phyloP scores from a whole-genome alignment of 805 yeast species.

The Zygotorulaspora sp. region DNA sequence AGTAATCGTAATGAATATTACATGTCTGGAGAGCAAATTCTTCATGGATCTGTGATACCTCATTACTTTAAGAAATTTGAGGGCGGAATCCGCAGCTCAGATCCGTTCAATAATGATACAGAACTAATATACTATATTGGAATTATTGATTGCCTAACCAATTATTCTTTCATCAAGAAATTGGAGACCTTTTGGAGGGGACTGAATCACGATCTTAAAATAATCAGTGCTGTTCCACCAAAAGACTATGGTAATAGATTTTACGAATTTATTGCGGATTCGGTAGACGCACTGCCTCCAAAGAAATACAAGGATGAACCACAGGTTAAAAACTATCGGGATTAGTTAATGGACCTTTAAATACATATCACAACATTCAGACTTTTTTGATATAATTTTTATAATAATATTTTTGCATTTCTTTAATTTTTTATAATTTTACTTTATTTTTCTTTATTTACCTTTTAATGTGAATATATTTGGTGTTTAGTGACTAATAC shows the following conservation, averaged over 20 bases:
- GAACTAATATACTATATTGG: slow-evolving; percentile 83
- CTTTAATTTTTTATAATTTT: too few relatives aligned
- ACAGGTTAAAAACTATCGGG: slow-evolving; percentile 17
- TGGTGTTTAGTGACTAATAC: too few relatives aligned
- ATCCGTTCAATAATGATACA: slow-evolving; percentile 45
- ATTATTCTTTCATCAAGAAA: slow-evolving; percentile 65
- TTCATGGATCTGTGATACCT: slow-evolving; percentile 16
- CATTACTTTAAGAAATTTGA: slow-evolving; percentile 65
- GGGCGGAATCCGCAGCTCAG: slow-evolving; percentile 79
- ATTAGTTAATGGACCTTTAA: too few relatives aligned
- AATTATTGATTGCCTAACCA: slow-evolving; percentile 88
- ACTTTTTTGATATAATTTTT: too few relatives aligned
- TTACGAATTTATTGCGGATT: slow-evolving; percentile 55
- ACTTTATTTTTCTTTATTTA: too few relatives aligned
- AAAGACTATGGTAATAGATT: slow-evolving; percentile 86
- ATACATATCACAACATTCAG: too few relatives aligned
- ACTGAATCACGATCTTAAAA: slow-evolving; percentile 58
- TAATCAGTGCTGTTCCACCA: slow-evolving; percentile 88
- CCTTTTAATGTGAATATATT: too few relatives aligned
- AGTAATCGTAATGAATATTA: slow-evolving; percentile 1
- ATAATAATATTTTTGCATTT: too few relatives aligned
- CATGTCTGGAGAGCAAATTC: slow-evolving; percentile 1
- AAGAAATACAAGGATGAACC: slow-evolving; percentile 27
- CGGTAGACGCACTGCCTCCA: slow-evolving; percentile 32
- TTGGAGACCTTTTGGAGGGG: slow-evolving; percentile 85